Evolutionary conservation across 176 grass and related monocot genomes (phyloP).

Genomic region (Hordeum marinum): DNA sequence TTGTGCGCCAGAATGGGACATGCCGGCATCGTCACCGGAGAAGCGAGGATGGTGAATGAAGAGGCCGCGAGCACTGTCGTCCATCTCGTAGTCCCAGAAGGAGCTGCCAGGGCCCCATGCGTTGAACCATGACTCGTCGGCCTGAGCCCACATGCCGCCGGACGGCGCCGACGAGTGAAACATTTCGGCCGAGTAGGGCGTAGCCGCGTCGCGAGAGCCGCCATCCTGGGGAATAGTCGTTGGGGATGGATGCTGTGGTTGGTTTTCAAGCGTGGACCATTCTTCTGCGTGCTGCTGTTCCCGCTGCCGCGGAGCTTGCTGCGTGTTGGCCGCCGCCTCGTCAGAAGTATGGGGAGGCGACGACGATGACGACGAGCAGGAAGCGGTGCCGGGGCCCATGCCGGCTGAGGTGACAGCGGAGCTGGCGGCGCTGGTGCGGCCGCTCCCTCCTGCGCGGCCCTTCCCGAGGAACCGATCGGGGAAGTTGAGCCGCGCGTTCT

Average conservation of each 20-base stretch:
- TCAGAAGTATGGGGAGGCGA: constrained; percentile 37
- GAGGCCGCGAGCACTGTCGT: constrained; percentile 62
- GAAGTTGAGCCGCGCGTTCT: constrained; percentile 93
- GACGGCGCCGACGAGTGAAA: constrained; percentile 10
- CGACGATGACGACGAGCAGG: constrained; percentile 42
- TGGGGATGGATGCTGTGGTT: neutral
- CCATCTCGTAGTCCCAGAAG: constrained; percentile 88
- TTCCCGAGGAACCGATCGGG: constrained; percentile 79
- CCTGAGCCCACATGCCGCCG: constrained; percentile 47
- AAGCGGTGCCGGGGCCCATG: neutral
- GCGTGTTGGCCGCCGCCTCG: constrained; percentile 23
- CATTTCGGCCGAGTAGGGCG: constrained; percentile 1
- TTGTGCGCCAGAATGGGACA: neutral
- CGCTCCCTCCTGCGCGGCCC: constrained; percentile 34
- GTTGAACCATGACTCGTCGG: constrained; percentile 83
- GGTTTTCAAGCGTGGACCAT: neutral
- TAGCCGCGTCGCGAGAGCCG: neutral
- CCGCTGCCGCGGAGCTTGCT: neutral
- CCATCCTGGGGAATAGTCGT: neutral
- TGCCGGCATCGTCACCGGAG: constrained; percentile 25
- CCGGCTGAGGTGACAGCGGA: neutral
- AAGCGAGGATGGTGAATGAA: constrained; percentile 58
- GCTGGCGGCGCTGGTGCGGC: constrained; percentile 25
- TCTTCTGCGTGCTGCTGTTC: constrained; percentile 9
- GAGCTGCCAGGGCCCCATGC: constrained; percentile 79